Percentiles rank a stretch among this genome's conserved stretches.
phyloP scores from a whole-genome alignment of 1,284 basidiomycete species.

The Coniferiporia sulphurascens region DNA sequence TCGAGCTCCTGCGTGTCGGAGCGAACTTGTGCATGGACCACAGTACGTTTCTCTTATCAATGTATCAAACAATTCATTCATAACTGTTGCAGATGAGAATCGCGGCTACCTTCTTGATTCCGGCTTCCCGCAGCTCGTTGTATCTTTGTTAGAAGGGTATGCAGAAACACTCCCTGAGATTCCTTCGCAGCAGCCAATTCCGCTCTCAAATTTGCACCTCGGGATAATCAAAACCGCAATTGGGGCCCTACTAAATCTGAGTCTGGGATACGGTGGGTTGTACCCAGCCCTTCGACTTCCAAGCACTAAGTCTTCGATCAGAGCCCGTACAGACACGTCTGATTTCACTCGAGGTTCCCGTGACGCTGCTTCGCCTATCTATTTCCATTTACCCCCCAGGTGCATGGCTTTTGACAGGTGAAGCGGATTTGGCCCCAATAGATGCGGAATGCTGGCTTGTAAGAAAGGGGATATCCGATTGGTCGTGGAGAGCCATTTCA shows the following conservation, averaged over 20 bases:
- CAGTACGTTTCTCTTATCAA: slow-evolving; percentile 37
- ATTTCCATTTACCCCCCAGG: slow-evolving; percentile 66
- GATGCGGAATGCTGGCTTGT: slow-evolving; percentile 58
- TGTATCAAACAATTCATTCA: slow-evolving; percentile 6
- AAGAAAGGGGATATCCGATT: slow-evolving; percentile 60
- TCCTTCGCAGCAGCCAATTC: slow-evolving; percentile 37
- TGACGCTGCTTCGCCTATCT: slow-evolving; percentile 63
- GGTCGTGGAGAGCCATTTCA: slow-evolving; percentile 71
- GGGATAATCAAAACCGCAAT: slow-evolving; percentile 73
- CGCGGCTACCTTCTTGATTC: slow-evolving; percentile 63
- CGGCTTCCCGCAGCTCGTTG: slow-evolving; percentile 59
- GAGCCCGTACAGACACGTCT: slow-evolving; percentile 68
- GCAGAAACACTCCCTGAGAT: slow-evolving; percentile 45
- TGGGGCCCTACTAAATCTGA: slow-evolving; percentile 76
- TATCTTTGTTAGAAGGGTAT: slow-evolving; percentile 67
- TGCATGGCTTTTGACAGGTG: slow-evolving; percentile 44
- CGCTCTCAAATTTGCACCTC: slow-evolving; percentile 56
- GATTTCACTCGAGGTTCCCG: slow-evolving; percentile 58
- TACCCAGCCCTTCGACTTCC: neutral
- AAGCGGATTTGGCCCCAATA: slow-evolving; percentile 24
- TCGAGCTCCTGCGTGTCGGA: slow-evolving; percentile 67
- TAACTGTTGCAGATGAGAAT: slow-evolving; percentile 47
- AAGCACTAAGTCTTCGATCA: slow-evolving; percentile 27
- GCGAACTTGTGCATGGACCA: slow-evolving; percentile 82
- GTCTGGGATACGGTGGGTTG: slow-evolving; percentile 66